Conservation (phyloP, 495 filamentous ascomycete species). For the Lasiosphaeria miniovina region DNA sequence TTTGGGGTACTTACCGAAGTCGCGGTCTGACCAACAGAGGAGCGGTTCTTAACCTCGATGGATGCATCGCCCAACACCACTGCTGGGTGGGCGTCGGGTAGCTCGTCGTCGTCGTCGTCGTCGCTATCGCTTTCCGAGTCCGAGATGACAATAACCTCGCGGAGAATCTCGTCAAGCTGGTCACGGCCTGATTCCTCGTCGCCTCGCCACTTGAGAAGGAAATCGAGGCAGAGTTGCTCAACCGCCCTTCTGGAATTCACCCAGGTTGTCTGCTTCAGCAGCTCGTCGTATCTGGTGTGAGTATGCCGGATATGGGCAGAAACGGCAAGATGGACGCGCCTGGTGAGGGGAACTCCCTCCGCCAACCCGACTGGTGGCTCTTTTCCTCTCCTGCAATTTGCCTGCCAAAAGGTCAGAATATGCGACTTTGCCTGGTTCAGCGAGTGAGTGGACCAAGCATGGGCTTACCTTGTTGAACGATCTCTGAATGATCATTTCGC, state of each 20-base stretch:
- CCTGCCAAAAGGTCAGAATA: constrained; percentile 13
- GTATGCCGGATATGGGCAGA: constrained; percentile 82
- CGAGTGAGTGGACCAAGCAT: neutral
- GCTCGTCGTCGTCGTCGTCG: constrained; percentile 37
- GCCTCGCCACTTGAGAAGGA: constrained; percentile 82
- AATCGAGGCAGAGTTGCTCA: constrained; percentile 65
- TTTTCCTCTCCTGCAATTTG: constrained; percentile 37
- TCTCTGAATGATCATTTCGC: constrained; percentile 71
- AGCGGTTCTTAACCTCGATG: too few relatives aligned
- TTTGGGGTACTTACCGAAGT: too few relatives aligned
- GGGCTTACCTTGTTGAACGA: constrained; percentile 75
- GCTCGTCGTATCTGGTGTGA: constrained; percentile 81
- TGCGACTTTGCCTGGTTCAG: constrained; percentile 10
- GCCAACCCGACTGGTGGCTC: constrained; percentile 62
- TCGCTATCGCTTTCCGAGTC: constrained; percentile 70
- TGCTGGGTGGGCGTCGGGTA: constrained; percentile 18
- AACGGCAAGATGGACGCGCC: constrained; percentile 77
- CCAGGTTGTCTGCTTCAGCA: constrained; percentile 63
- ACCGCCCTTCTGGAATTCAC: constrained; percentile 67
- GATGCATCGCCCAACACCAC: constrained; percentile 2
- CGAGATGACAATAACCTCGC: constrained; percentile 78
- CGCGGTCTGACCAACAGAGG: too few relatives aligned
- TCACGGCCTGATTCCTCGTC: constrained; percentile 75
- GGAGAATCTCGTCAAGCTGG: constrained; percentile 74
- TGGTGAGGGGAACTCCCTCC: constrained; percentile 60